phyloP scores from a whole-genome alignment of 108 stramenopile species.

The Heterococcus sp. region DNA sequence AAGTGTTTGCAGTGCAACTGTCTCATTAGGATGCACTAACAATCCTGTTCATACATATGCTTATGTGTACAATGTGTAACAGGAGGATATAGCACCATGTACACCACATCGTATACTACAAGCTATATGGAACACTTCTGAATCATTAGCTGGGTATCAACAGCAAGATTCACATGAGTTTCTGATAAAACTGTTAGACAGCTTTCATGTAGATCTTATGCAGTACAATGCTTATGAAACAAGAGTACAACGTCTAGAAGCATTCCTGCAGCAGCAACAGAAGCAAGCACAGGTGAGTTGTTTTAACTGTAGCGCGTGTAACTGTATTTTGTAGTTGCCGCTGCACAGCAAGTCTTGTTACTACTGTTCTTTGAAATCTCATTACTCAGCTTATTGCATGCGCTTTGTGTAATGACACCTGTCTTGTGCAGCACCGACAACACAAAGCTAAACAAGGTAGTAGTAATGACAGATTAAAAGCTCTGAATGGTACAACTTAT shows the following conservation, averaged over 20 bases:
- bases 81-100: constrained; percentile 68
- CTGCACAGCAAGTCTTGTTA: too few species aligned
- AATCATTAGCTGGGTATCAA: constrained; percentile 73
- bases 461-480: too few species aligned
- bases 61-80: constrained; percentile 1
- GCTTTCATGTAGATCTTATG: constrained; percentile 47
- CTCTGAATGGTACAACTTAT: too few species aligned
- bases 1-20: not conserved
- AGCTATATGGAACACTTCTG: constrained; percentile 76
- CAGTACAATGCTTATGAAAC: constrained; percentile 12
- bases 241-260: not conserved
- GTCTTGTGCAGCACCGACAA: too few species aligned
- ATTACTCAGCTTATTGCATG: too few species aligned
- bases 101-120: constrained; percentile 71
- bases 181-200: constrained; percentile 73
- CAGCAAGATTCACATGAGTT: constrained; percentile 88
- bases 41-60: too few species aligned
- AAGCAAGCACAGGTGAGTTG: not conserved
- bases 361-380: too few species aligned
- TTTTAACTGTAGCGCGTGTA: not conserved
- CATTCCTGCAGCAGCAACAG: not conserved
- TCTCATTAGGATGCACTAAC: not conserved
- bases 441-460: too few species aligned
- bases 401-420: too few species aligned
- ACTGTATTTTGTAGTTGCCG: not conserved